Evolutionary conservation across 805 yeast species (phyloP).

Genomic region (Spathaspora girioi): DNA sequence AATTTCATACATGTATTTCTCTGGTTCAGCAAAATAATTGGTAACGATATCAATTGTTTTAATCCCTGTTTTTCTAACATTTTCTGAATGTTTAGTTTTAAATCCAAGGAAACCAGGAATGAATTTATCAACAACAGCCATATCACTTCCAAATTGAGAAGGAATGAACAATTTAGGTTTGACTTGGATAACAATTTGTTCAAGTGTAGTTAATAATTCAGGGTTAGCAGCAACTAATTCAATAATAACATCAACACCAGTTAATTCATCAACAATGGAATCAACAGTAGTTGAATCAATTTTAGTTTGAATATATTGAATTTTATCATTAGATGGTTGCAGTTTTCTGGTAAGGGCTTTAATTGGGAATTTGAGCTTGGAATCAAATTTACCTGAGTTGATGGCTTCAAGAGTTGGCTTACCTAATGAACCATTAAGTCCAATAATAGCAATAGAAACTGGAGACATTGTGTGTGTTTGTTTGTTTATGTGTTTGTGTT

Average conservation of each 20-base stretch:
- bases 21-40: slow-evolving; percentile 8
- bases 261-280: slow-evolving; percentile 25
- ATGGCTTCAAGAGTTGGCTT: slow-evolving; percentile 45
- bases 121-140: slow-evolving; percentile 16
- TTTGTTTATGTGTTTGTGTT: not conserved
- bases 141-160: slow-evolving; percentile 56
- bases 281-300: slow-evolving; percentile 2
- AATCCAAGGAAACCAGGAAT: slow-evolving; percentile 20
- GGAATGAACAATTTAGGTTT: slow-evolving; percentile 55
- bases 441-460: slow-evolving; percentile 47
- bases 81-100: slow-evolving; percentile 26
- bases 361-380: slow-evolving; percentile 45
- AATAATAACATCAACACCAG: slow-evolving; percentile 37
- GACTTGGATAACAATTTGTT: slow-evolving; percentile 30
- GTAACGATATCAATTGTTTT: slow-evolving; percentile 10
- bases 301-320: slow-evolving; percentile 38
- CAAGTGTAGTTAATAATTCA: slow-evolving; percentile 27
- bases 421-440: slow-evolving; percentile 52
- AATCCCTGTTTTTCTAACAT: slow-evolving; percentile 15
- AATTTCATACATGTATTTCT: slow-evolving; percentile 26
- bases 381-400: slow-evolving; percentile 36
- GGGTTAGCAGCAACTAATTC: slow-evolving; percentile 38
- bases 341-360: slow-evolving; percentile 48
- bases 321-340: slow-evolving; percentile 25
- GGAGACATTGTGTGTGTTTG: slow-evolving; percentile 6